Percentiles rank a stretch among this genome's conserved stretches.
phyloP scores from a whole-genome alignment of 2,329 filamentous ascomycete species.

The Dissoconium aciculare region DNA sequence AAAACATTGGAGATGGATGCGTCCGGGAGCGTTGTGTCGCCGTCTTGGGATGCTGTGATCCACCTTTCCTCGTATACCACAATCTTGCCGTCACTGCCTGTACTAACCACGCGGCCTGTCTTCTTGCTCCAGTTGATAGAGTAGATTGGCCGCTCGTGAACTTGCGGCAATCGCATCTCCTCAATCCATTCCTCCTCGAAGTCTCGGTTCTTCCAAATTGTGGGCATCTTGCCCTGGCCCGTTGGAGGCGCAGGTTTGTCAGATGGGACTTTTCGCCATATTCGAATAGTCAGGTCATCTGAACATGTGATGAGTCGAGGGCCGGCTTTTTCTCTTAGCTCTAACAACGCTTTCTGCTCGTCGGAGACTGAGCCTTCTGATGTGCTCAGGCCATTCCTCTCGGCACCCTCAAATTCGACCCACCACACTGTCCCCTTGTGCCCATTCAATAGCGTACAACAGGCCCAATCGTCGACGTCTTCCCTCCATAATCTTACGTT shows the following conservation, averaged over 20 bases:
- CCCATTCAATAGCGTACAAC: conserved; percentile 64
- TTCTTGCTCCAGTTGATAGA: conserved; percentile 67
- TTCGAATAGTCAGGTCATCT: conserved; percentile 61
- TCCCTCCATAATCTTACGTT: conserved; percentile 79
- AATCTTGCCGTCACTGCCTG: conserved; percentile 72
- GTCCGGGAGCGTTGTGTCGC: conserved; percentile 14
- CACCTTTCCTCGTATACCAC: conserved; percentile 59
- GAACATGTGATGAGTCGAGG: conserved; percentile 66
- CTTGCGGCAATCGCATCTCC: conserved; percentile 56
- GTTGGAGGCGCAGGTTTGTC: conserved; percentile 32
- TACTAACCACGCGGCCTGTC: conserved; percentile 68
- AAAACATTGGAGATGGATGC: conserved; percentile 6
- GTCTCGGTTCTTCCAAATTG: conserved; percentile 61
- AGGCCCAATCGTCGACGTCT: conserved; percentile 88
- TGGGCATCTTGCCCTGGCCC: conserved; percentile 55
- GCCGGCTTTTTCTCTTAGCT: conserved; percentile 27
- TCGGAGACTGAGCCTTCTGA: conserved; percentile 16
- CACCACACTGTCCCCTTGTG: conserved; percentile 85
- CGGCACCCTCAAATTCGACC: conserved; percentile 48
- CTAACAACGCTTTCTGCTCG: conserved; percentile 23
- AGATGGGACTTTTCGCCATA: conserved; percentile 57
- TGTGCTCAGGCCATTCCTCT: conserved; percentile 18
- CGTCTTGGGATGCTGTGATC: conserved; percentile 17
- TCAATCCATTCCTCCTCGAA: conserved; percentile 74
- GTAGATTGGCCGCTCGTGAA: conserved; percentile 71